Conservation (phyloP, 2,329 filamentous ascomycete genomes). For the Cytospora chrysosperma region DNA sequence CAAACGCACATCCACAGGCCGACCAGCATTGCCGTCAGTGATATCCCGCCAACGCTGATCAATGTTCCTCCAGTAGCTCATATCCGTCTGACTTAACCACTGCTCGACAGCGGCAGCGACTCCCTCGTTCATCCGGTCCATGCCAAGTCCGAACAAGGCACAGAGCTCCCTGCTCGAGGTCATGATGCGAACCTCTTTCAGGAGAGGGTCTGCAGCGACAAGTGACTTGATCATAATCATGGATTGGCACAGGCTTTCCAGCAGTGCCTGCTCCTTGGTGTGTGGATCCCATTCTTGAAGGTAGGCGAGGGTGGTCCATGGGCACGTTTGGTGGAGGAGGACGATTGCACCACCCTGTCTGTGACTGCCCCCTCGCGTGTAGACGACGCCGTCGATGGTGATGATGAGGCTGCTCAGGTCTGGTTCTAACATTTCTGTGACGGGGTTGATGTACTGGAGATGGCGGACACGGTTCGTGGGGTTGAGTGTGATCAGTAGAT, state of each 20-base stretch:
- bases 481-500: not conserved
- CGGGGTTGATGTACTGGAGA: not conserved
- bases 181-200: not conserved
- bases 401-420: not conserved
- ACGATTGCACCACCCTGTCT: not conserved
- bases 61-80: not conserved
- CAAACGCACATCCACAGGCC: constrained; percentile 4
- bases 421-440: not conserved
- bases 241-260: not conserved
- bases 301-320: not conserved
- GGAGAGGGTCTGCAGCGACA: not conserved
- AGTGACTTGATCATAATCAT: constrained; percentile 1
- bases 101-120: not conserved
- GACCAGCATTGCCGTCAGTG: not conserved
- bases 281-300: not conserved
- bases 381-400: not conserved
- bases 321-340: not conserved
- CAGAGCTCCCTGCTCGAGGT: not conserved
- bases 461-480: not conserved
- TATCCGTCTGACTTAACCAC: not conserved
- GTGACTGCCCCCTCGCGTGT: not conserved
- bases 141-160: not conserved
- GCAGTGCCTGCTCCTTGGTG: not conserved
- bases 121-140: not conserved
- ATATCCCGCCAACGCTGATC: constrained; percentile 1